phyloP scores from a whole-genome alignment of 23 red algal genomes.

The Gracilaria gracilis region DNA sequence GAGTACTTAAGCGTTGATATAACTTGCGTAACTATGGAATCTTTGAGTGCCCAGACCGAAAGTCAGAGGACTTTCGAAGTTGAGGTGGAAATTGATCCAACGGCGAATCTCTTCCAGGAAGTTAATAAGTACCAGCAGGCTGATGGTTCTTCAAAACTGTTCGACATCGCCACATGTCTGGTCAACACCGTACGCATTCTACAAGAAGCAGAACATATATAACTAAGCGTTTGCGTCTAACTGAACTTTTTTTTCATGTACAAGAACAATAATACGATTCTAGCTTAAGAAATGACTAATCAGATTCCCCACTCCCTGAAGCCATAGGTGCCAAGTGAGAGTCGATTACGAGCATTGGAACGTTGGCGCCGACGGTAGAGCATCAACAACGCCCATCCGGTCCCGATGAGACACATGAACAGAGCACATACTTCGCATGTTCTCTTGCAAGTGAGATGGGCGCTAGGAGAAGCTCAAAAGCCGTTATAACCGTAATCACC shows the following conservation, averaged over 20 bases:
- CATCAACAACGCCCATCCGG: constrained; percentile 46
- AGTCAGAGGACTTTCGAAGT: constrained; percentile 58
- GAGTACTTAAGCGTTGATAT: constrained; percentile 83
- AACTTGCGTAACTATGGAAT: constrained; percentile 59
- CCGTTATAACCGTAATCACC: constrained; percentile 82
- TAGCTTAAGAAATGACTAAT: neutral
- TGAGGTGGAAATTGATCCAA: constrained; percentile 79
- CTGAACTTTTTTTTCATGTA: neutral
- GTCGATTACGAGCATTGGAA: neutral
- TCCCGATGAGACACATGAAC: neutral
- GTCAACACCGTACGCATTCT: constrained; percentile 66
- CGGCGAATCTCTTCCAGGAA: constrained; percentile 44
- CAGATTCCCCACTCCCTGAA: neutral
- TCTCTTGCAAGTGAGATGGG: constrained; percentile 46
- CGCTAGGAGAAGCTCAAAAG: constrained; percentile 88
- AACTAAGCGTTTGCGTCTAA: neutral
- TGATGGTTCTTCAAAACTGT: constrained; percentile 52
- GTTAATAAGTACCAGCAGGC: constrained; percentile 43
- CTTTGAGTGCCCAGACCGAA: neutral
- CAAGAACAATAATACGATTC: neutral
- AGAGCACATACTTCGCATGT: constrained; percentile 10
- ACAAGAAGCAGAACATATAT: constrained; percentile 3
- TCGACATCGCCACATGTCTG: constrained; percentile 60
- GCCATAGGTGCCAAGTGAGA: neutral
- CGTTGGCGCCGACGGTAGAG: constrained; percentile 22